A percentile compares a stretch with the other conserved stretches of the same genome.
Conservation (phyloP, 805 yeast genomes). For the Henningerozyma blattae region DNA sequence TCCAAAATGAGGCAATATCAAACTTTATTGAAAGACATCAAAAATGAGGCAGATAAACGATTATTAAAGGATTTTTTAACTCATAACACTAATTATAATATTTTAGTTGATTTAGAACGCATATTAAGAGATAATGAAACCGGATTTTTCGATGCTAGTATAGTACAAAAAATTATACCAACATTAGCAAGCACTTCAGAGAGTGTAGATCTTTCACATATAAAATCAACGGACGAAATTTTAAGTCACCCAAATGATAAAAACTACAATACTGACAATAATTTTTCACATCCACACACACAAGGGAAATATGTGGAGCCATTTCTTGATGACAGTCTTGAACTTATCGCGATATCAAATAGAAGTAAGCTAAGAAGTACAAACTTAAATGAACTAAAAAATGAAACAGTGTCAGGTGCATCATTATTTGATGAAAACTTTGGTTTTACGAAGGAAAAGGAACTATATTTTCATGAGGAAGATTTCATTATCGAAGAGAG, state of each 20-base stretch:
- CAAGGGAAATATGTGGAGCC: too few species aligned
- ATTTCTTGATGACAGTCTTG: too few species aligned
- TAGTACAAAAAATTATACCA: background rate
- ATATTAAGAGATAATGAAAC: slow-evolving; percentile 52
- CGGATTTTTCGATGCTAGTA: slow-evolving; percentile 29
- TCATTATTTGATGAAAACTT: background rate
- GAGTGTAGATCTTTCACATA: background rate
- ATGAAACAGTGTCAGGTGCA: background rate
- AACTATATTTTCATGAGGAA: background rate
- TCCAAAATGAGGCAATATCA: slow-evolving; percentile 10
- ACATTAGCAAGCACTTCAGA: background rate
- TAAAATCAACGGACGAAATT: background rate
- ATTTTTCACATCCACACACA: background rate
- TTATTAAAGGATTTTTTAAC: slow-evolving; percentile 13
- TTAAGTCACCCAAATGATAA: background rate
- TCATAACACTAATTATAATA: slow-evolving; percentile 20
- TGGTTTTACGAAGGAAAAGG: background rate
- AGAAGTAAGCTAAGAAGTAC: background rate
- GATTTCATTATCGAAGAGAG: background rate
- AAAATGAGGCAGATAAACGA: slow-evolving; percentile 11
- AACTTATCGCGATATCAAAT: too few species aligned
- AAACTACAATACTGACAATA: background rate
- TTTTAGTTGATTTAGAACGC: slow-evolving; percentile 39
- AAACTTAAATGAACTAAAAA: too few species aligned
- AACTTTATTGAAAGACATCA: background rate